A percentile compares a stretch with the other conserved stretches of the same genome.
These are phyloP conservation scores for Globisporangium uncinulatum DNA, from an alignment of 352 stramenopile genomes.

Conservation along the genomic window DNA sequence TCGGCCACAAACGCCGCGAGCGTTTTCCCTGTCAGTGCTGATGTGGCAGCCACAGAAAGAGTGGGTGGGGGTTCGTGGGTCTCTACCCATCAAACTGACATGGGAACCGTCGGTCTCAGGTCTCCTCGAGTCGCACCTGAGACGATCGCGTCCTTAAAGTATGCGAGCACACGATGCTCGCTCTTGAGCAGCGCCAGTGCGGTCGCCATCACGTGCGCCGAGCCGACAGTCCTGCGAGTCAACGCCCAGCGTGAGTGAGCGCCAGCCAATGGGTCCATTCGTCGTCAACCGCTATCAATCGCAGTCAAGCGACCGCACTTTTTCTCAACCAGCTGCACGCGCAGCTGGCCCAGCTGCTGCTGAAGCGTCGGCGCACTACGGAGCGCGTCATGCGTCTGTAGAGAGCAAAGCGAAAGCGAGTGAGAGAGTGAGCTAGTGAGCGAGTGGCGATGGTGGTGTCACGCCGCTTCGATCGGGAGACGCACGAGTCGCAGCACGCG, in stretches of 20 bases:
- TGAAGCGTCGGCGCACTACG: slow-evolving; percentile 25
- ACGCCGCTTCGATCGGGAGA: neutral
- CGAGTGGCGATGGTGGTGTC: no score
- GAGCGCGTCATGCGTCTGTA: slow-evolving; percentile 41
- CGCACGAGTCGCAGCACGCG: slow-evolving; percentile 40
- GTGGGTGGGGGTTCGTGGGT: neutral
- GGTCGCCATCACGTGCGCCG: slow-evolving; percentile 34
- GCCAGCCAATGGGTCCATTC: neutral
- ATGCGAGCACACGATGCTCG: slow-evolving; percentile 37
- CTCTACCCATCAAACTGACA: neutral
- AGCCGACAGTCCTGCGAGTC: slow-evolving; percentile 31
- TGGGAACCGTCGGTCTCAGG: no score
- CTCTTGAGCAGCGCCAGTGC: slow-evolving; percentile 40
- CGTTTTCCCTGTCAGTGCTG: slow-evolving; percentile 10
- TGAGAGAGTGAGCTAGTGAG: no score
- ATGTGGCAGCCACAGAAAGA: neutral
- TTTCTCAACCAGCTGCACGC: slow-evolving; percentile 37
- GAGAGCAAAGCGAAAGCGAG: neutral
- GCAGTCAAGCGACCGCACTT: slow-evolving; percentile 26
- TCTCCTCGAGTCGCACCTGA: slow-evolving; percentile 19
- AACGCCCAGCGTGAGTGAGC: neutral
- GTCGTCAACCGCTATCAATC: neutral
- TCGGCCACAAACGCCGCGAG: slow-evolving; percentile 3
- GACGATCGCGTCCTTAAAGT: slow-evolving; percentile 62
- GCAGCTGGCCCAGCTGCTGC: slow-evolving; percentile 38